Conservation (phyloP, 345 rosid genomes). For the Salix suchowensis region DNA sequence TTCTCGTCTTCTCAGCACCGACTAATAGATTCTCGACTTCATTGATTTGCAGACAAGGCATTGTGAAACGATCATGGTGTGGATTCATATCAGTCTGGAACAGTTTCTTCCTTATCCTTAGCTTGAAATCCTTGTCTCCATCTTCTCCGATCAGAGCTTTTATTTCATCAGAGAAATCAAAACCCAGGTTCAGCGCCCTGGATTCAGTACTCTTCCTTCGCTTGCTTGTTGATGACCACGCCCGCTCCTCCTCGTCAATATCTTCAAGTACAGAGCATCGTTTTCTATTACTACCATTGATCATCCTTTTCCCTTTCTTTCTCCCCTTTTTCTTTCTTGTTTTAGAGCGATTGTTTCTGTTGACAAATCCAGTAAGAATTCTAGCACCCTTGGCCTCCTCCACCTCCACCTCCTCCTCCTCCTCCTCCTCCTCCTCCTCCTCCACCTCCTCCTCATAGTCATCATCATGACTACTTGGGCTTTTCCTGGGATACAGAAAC, state of each 20-base stretch:
- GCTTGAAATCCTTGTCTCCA: background rate
- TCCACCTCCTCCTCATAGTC: too few species aligned
- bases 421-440: too few species aligned
- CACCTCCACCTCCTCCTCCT: too few species aligned
- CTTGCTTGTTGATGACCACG: background rate
- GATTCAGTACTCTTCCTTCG: background rate
- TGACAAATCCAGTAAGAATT: too few species aligned
- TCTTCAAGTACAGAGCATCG: background rate
- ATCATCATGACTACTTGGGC: too few species aligned
- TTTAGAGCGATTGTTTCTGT: too few species aligned
- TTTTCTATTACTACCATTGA: background rate
- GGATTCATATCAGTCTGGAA: background rate
- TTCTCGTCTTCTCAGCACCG: background rate
- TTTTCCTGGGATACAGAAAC: too few species aligned
- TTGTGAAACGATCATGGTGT: background rate
- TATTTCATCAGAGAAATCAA: background rate
- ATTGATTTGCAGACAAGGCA: background rate
- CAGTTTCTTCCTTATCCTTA: background rate
- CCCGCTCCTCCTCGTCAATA: background rate
- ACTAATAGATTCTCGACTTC: background rate
- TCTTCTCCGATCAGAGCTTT: background rate
- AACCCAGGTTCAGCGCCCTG: background rate
- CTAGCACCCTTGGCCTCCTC: too few species aligned
- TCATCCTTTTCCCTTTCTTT: background rate
- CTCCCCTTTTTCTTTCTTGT: too few species aligned